A percentile compares a stretch with the other conserved stretches of the same genome.
Evolutionary conservation across 2,329 filamentous ascomycete genomes (phyloP).

Genomic region (Fusarium torulosum): DNA sequence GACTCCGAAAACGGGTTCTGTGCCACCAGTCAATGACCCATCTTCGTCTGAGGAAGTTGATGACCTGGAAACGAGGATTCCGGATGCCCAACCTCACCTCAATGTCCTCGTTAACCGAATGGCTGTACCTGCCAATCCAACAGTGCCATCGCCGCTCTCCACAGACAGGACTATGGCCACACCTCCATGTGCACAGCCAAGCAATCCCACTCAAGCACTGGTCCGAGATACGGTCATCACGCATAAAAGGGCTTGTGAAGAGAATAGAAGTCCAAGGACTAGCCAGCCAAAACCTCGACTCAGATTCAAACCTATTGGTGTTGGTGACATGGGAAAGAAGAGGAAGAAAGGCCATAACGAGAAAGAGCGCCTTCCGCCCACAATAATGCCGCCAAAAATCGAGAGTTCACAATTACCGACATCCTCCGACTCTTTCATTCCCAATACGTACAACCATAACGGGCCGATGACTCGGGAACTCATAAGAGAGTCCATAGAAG

Average conservation of each 20-base stretch:
- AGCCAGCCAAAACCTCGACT: constrained; percentile 42
- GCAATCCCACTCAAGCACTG: constrained; percentile 37
- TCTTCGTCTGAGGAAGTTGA: constrained; percentile 47
- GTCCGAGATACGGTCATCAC: constrained; percentile 37
- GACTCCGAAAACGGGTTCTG: constrained; percentile 39
- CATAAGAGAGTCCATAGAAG: constrained; percentile 43
- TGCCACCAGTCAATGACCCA: constrained; percentile 22
- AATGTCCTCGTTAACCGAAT: constrained; percentile 46
- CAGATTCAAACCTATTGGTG: constrained; percentile 39
- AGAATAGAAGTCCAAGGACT: constrained; percentile 7
- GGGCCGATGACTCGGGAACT: constrained; percentile 37
- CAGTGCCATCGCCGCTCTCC: constrained; percentile 35
- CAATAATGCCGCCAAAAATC: constrained; percentile 39
- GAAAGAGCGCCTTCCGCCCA: constrained; percentile 42
- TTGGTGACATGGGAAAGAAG: constrained; percentile 37
- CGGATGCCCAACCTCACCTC: constrained; percentile 44
- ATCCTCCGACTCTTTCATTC: constrained; percentile 50
- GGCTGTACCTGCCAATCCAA: constrained; percentile 34
- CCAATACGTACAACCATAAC: constrained; percentile 44
- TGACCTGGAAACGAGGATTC: constrained; percentile 54
- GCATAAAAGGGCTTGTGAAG: background rate
- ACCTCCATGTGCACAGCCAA: constrained; percentile 53
- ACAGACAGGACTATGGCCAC: constrained; percentile 41
- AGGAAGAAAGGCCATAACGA: constrained; percentile 25
- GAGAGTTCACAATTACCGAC: constrained; percentile 44